Evolutionary conservation across 108 stramenopile species (phyloP).

Genomic region (Skeletonema grethae): DNA sequence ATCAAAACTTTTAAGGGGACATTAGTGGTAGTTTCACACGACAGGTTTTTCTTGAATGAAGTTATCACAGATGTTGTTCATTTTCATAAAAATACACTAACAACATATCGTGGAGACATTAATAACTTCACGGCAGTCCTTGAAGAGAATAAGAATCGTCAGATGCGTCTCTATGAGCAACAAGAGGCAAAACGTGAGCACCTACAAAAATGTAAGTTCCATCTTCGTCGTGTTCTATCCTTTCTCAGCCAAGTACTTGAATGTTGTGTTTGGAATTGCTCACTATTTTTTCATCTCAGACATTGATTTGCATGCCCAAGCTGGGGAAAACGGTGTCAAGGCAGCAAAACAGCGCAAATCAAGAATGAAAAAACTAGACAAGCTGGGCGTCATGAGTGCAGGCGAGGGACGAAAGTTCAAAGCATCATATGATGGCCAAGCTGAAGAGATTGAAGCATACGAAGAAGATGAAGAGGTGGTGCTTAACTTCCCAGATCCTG

Average conservation of each 20-base stretch:
- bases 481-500: constrained; percentile 80
- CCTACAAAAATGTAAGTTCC: constrained; percentile 57
- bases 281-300: constrained; percentile 3
- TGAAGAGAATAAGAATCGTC: constrained; percentile 72
- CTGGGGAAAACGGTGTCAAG: constrained; percentile 73
- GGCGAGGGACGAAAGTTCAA: constrained; percentile 63
- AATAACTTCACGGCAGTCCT: constrained; percentile 80
- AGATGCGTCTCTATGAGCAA: constrained; percentile 61
- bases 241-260: neutral
- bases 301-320: constrained; percentile 73
- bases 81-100: constrained; percentile 75
- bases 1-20: constrained; percentile 74
- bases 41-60: constrained; percentile 89
- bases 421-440: constrained; percentile 62
- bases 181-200: constrained; percentile 77
- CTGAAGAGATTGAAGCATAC: constrained; percentile 76
- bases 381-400: constrained; percentile 66
- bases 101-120: constrained; percentile 88
- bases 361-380: constrained; percentile 79
- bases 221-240: no score
- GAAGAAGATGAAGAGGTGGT: constrained; percentile 74
- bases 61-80: constrained; percentile 90
- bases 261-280: neutral
- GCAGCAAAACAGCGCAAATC: constrained; percentile 65
- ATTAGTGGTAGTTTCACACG: constrained; percentile 91